Base-by-base conservation (phyloP, 805 yeast species). In the Kregervanrija pseudodelftensis region DNA sequence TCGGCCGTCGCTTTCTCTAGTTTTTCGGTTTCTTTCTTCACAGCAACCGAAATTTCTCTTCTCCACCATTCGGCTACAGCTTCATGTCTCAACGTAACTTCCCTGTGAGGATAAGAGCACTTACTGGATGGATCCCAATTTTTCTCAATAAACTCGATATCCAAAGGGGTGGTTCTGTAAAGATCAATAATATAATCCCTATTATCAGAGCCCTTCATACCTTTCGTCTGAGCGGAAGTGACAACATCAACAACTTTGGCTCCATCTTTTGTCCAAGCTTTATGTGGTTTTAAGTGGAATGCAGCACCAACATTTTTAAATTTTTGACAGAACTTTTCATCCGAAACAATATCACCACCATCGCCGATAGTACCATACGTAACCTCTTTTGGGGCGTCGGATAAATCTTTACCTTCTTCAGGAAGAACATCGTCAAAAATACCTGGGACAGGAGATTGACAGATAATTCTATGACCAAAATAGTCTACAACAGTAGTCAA, bases 361-460 rank as follows among this genome's bases (percentile, higher is more conserved):
- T 76, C 84, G 47, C 85, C 88, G 38, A 82, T 77, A 41, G 71
- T 73, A 44, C 98, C 98, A 58, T 90, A 87, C 9, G 71, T 73
- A 41, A 88, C 85, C 57, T 75, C 77, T 14, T 72, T 72, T 22
- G 59, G 55, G 10, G 52, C 55, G 36, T 57, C 68, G 33, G 64
- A 55, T 13, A 60, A 62, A 40, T 67, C 73, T 3, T 49, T 39
- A 34, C 63, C 71, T 5, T 49, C 39, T 28, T 66, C 69, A 30
- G 69, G 66, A 34, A 66, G 74, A 36, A 64, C 69, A 40, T 71
- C 72, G 35, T 64, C 68, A 63, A 85, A 82, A 45, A 85, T 78
- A 48, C 98, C 98, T 12, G 99, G 99, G 37, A 91, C 95, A 11
- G 96, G 96, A 11, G 96, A 86, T 68, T 91, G 98, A 62, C 95